Conservation (phyloP, 2,329 filamentous ascomycete genomes). For the Septoria linicola region DNA sequence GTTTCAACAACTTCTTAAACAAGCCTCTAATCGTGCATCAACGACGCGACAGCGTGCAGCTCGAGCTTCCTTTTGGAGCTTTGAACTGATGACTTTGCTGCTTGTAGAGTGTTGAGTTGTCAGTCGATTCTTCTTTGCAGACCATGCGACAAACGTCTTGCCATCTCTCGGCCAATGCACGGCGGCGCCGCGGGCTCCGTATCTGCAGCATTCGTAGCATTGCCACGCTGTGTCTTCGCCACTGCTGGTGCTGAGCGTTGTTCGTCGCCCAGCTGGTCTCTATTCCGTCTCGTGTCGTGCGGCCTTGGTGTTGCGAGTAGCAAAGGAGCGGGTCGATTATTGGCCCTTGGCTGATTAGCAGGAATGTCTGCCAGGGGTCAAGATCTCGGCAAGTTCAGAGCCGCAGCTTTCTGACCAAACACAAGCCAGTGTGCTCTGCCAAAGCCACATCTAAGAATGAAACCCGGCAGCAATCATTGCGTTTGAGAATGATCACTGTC, state of each 20-base stretch:
- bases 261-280: neutral
- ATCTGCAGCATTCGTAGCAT: neutral
- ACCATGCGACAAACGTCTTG: neutral
- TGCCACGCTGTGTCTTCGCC: neutral
- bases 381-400: conserved; percentile 3
- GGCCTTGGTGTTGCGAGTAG: neutral
- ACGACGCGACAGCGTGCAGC: neutral
- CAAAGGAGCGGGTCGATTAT: neutral
- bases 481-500: neutral
- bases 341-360: neutral
- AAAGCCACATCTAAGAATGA: neutral
- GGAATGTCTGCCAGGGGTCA: neutral
- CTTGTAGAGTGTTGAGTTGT: neutral
- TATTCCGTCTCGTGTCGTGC: neutral
- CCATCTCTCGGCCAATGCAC: neutral
- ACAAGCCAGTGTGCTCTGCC: neutral
- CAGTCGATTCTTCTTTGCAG: neutral
- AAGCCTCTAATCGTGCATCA: neutral
- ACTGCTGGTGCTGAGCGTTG: neutral
- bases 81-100: neutral
- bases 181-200: neutral
- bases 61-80: neutral
- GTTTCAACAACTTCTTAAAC: conserved; percentile 5
- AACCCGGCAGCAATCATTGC: conserved; percentile 9
- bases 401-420: neutral